Base-by-base conservation (phyloP, 148 eudicot species). In the Cornus suecica region DNA sequence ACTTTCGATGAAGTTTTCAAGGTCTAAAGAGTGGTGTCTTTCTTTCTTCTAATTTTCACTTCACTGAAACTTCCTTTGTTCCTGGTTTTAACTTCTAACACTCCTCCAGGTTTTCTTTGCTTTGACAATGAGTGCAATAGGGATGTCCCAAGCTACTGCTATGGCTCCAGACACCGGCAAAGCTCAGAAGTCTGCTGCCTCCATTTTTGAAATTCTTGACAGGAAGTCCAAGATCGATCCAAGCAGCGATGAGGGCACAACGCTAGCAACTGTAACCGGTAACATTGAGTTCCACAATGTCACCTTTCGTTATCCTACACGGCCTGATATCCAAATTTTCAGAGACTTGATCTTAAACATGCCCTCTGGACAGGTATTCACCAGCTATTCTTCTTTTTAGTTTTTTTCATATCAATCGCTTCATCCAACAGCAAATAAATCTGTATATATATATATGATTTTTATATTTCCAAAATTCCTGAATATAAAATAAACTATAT, bases 271-370 rank as follows among this genome's bases (percentile, higher is more conserved):
- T 48, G 54, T 48, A 48, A 48, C 13, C 20, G 54, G 54, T 16
- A 4, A 48, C 54, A 88, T 92, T 73, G 90, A 87, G 76, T 65
- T 92, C 61, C 74, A 75, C 28, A 88, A 90, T 62, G 89, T 94
- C 24, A 88, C 86, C 84, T 94, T 92, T 83, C 88, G 76, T 70
- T 94, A 94, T 41, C 90, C 97, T 10, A 92, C 90, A 16, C 85
- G 97, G 34, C 95, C 95, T 0, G 90, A 94, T 72, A 69, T 92
- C 74, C 94, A 83, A 74, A 89, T 94, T 63, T 94, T 94, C 80
- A 83, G 41, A 37, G 95, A 92, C 83, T 79, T 94, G 75, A 81
- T 87, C 83, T 72, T 92, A 52, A 83, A 29, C 76, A 90, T 94
- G 45, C 97, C 97, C 25, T 87, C 93, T 34, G 90, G 90, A 75